phyloP scores from a whole-genome alignment of 805 yeast species.

The Pichia sporocuriosa region DNA sequence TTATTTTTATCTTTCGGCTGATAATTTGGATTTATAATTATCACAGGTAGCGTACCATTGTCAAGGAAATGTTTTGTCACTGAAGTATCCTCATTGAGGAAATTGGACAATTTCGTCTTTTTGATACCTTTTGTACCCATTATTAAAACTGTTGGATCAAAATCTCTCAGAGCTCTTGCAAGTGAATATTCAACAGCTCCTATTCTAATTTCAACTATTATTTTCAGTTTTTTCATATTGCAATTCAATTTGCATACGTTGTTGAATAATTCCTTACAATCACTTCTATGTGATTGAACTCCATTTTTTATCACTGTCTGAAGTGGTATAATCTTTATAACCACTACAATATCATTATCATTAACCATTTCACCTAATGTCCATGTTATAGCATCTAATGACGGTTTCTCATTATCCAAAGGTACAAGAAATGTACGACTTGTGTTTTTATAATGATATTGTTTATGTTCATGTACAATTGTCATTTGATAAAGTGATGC shows the following conservation, averaged over 20 bases:
- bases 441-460: conserved; percentile 24
- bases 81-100: conserved; percentile 35
- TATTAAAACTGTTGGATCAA: conserved; percentile 38
- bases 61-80: conserved; percentile 43
- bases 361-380: conserved; percentile 36
- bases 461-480: conserved; percentile 32
- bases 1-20: not conserved
- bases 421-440: conserved; percentile 40
- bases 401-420: conserved; percentile 34
- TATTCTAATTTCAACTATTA: conserved; percentile 37
- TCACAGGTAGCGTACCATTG: conserved; percentile 39
- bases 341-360: conserved; percentile 42
- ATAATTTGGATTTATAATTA: conserved; percentile 36
- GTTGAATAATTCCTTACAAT: conserved; percentile 30
- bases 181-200: conserved; percentile 39
- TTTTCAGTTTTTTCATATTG: conserved; percentile 33
- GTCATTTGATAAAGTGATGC: conserved; percentile 30
- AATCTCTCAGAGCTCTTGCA: conserved; percentile 35
- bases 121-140: conserved; percentile 38
- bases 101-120: conserved; percentile 32
- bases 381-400: conserved; percentile 40
- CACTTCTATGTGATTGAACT: conserved; percentile 26
- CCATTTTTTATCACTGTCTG: conserved; percentile 20
- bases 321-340: conserved; percentile 36
- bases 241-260: conserved; percentile 29